Percentiles rank a stretch among this genome's conserved stretches.
Conservation (phyloP, 768 basidiomycete genomes). For the Rhodotorula taiwanensis region DNA sequence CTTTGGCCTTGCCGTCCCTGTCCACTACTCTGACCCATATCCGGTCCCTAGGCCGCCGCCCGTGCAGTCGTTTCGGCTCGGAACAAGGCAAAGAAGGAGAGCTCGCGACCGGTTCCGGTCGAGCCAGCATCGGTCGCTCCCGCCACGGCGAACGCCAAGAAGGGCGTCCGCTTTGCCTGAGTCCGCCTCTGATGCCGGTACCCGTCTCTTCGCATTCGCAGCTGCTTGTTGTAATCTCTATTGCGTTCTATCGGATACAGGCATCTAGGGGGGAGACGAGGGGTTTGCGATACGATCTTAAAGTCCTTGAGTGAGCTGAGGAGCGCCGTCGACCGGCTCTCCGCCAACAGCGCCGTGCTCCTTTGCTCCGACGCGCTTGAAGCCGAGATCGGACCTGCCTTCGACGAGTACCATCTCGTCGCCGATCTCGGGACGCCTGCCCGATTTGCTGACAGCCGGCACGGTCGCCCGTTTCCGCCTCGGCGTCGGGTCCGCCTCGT, state of each 20-base stretch:
- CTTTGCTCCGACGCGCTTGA: constrained; percentile 14
- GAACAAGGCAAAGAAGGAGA: constrained; percentile 24
- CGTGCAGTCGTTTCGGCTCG: constrained; percentile 18
- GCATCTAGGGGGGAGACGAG: too few relatives aligned
- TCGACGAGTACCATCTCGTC: constrained; percentile 30
- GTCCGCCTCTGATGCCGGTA: not conserved
- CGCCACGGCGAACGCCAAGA: constrained; percentile 6
- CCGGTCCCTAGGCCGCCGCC: constrained; percentile 7
- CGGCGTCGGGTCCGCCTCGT: constrained; percentile 45
- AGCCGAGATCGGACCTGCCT: constrained; percentile 23
- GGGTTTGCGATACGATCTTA: not conserved
- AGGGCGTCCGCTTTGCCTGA: constrained; percentile 24
- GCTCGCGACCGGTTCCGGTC: not conserved
- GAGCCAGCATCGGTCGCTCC: not conserved
- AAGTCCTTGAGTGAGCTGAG: constrained; percentile 20
- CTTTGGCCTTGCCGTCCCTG: not conserved
- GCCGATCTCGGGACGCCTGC: constrained; percentile 12
- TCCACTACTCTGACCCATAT: too few relatives aligned
- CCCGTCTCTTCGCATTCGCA: not conserved
- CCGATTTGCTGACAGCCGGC: not conserved
- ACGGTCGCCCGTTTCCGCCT: constrained; percentile 11
- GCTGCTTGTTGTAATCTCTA: constrained; percentile 19
- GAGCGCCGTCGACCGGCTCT: constrained; percentile 13
- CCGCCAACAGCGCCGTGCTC: constrained; percentile 2
- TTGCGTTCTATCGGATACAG: not conserved